A percentile compares a stretch with the other conserved stretches of the same genome.
phyloP scores from a whole-genome alignment of 2,329 filamentous ascomycete genomes.

The Fusarium goolgardi region DNA sequence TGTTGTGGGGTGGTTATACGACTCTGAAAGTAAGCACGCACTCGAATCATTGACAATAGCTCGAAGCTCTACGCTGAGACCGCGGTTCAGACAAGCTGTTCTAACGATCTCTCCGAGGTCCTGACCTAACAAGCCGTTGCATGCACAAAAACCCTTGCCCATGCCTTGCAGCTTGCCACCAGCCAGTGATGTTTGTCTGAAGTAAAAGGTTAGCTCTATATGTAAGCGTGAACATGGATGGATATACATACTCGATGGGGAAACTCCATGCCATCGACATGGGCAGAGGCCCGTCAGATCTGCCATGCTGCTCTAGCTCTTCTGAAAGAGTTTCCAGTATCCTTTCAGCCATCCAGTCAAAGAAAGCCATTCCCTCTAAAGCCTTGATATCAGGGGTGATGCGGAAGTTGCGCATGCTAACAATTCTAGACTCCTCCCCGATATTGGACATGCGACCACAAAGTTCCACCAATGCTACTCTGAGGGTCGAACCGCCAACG shows the following conservation, averaged over 20 bases:
- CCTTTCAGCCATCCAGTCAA: conserved; percentile 74
- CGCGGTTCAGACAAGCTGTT: conserved; percentile 61
- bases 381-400: conserved; percentile 67
- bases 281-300: conserved; percentile 59
- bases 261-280: conserved; percentile 77
- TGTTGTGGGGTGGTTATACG: conserved; percentile 68
- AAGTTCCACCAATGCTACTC: conserved; percentile 72
- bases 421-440: conserved; percentile 61
- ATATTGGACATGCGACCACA: conserved; percentile 56
- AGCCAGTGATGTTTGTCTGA: conserved; percentile 71
- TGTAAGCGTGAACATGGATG: not conserved
- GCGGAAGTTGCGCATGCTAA: conserved; percentile 66
- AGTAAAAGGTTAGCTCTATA: conserved; percentile 40
- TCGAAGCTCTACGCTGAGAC: conserved; percentile 66
- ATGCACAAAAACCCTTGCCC: conserved; percentile 74
- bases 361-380: conserved; percentile 70
- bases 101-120: conserved; percentile 70
- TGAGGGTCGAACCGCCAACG: conserved; percentile 75
- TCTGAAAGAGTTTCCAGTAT: conserved; percentile 67
- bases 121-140: conserved; percentile 66
- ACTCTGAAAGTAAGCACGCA: conserved; percentile 73
- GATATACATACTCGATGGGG: conserved; percentile 66
- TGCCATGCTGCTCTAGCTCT: conserved; percentile 54
- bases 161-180: conserved; percentile 70
- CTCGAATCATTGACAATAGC: conserved; percentile 76